phyloP scores from a whole-genome alignment of 2,329 filamentous ascomycete species.

The Gremmenia infestans region DNA sequence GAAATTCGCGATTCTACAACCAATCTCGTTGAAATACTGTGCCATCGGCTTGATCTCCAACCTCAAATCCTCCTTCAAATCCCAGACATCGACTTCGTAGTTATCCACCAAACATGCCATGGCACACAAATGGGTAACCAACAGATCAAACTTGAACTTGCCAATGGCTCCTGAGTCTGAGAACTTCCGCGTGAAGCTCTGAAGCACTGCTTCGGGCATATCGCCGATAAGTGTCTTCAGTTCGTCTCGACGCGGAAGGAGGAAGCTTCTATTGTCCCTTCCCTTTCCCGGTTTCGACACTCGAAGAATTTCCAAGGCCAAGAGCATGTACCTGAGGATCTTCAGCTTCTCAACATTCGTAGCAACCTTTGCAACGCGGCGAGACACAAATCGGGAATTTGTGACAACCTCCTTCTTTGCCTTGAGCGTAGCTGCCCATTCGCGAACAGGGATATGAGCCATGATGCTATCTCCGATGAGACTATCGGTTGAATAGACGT shows the following conservation, averaged over 20 bases:
- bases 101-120: constrained; percentile 68
- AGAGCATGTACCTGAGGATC: constrained; percentile 55
- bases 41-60: constrained; percentile 66
- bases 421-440: constrained; percentile 67
- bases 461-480: constrained; percentile 66
- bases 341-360: constrained; percentile 51
- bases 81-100: constrained; percentile 65
- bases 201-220: constrained; percentile 57
- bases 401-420: constrained; percentile 52
- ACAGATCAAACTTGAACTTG: constrained; percentile 66
- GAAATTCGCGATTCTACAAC: constrained; percentile 52
- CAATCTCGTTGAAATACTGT: constrained; percentile 72
- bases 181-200: constrained; percentile 65
- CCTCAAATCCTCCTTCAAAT: constrained; percentile 66
- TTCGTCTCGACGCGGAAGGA: constrained; percentile 57
- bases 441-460: constrained; percentile 61
- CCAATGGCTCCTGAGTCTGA: constrained; percentile 58
- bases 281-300: constrained; percentile 41
- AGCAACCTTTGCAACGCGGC: constrained; percentile 48
- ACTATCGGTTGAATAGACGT: constrained; percentile 64
- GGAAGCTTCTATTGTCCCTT: constrained; percentile 36
- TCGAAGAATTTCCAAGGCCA: constrained; percentile 50
- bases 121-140: constrained; percentile 69
- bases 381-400: constrained; percentile 59
- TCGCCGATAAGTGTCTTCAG: constrained; percentile 52